Evolutionary conservation across 148 eudicot genomes (phyloP).

Genomic region (Vaccinium corymbosum): DNA sequence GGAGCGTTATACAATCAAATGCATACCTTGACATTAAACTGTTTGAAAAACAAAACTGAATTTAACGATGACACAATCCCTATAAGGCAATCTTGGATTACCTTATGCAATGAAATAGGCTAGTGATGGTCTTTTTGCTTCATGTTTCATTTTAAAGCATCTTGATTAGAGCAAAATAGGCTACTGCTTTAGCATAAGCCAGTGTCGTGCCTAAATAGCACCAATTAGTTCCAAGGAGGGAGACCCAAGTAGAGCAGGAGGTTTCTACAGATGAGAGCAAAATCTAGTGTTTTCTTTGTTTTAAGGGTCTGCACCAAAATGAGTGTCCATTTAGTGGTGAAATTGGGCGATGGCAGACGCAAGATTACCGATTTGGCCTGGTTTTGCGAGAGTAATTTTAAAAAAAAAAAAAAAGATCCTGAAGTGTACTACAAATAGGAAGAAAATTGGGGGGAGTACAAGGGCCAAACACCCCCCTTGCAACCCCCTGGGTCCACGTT

Average conservation of each 20-base stretch:
- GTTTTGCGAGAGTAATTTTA: no score
- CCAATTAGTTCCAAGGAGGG: not conserved
- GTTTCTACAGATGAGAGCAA: not conserved
- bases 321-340: not conserved
- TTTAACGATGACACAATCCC: not conserved
- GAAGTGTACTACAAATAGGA: no score
- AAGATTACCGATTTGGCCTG: no score
- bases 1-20: not conserved
- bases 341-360: not conserved
- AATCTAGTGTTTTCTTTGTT: no score
- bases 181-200: not conserved
- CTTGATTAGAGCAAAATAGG: not conserved
- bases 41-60: not conserved
- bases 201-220: not conserved
- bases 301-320: no score
- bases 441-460: no score
- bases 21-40: not conserved
- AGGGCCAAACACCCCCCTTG: no score
- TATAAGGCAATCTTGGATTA: not conserved
- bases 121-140: not conserved
- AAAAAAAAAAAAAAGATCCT: no score
- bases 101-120: not conserved
- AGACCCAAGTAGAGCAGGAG: not conserved
- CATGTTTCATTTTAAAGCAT: not conserved
- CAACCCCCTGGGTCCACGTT: no score